These are phyloP conservation scores for Aspergillus unguis DNA, from an alignment of 2,329 filamentous ascomycete genomes.

Conservation along the genomic window DNA sequence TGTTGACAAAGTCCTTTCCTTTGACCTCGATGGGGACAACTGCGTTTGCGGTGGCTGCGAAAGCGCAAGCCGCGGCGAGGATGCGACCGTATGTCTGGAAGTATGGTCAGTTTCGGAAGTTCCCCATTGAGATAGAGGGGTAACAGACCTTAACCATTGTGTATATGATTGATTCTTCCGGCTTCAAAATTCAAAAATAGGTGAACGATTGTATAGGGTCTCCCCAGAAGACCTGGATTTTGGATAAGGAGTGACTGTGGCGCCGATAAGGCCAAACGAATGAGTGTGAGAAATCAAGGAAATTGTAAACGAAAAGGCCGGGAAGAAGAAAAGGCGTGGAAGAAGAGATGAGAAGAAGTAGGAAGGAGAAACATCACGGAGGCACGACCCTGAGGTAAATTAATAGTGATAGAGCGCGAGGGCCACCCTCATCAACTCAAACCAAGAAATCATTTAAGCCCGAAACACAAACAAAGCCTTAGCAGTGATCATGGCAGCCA, in stretches of 20 bases:
- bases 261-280: slow-evolving; percentile 9
- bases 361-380: not conserved
- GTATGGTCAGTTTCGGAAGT: not conserved
- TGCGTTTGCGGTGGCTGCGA: slow-evolving; percentile 48
- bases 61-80: slow-evolving; percentile 40
- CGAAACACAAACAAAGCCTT: slow-evolving; percentile 6
- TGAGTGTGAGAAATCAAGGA: slow-evolving; percentile 18
- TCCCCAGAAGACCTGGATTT: slow-evolving; percentile 17
- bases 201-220: slow-evolving; percentile 18
- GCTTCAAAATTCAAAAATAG: not conserved
- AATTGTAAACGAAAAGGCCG: slow-evolving; percentile 1
- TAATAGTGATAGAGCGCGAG: slow-evolving; percentile 4
- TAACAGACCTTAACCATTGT: slow-evolving; percentile 24
- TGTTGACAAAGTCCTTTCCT: slow-evolving; percentile 61
- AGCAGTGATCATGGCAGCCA: slow-evolving; percentile 7
- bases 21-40: slow-evolving; percentile 56
- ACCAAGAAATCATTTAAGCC: slow-evolving; percentile 1
- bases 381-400: not conserved
- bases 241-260: slow-evolving; percentile 14
- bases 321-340: slow-evolving; percentile 11
- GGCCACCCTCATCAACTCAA: slow-evolving; percentile 2
- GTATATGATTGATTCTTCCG: slow-evolving; percentile 1
- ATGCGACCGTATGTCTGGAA: slow-evolving; percentile 32
- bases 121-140: not conserved
- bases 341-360: slow-evolving; percentile 8